Base-by-base conservation (phyloP, 2,329 filamentous ascomycete genomes). In the Colletotrichum sp. region DNA sequence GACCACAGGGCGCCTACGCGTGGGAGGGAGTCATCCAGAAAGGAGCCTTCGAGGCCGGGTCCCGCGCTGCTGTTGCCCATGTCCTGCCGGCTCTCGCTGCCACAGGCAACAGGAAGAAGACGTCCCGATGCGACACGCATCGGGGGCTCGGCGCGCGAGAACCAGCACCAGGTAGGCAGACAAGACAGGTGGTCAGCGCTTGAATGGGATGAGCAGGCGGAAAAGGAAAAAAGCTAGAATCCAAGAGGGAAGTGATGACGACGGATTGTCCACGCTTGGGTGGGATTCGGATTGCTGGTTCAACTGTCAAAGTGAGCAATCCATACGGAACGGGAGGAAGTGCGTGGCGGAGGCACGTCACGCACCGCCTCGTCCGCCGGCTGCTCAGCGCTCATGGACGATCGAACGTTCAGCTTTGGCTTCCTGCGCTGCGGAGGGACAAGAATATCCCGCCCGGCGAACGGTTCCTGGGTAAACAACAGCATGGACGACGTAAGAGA, bases 161-260 rank as follows among this genome's bases (percentile, higher is more conserved):
- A 16, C 60, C 16, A n/a, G 34, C 32, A 44, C 57, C 18, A 16
- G 52, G 26, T 32, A 63, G 68, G 68, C 39, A 63, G 22, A 52
- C 48, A 44, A 68, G 22, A 71, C 22, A 67, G 26, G 28, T 36
- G 34, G 55, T 66, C 66, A 67, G 68, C 62, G 39, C 72, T 75
- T 67, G 24, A 72, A 67, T 12, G 48, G 39, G 26, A 71, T 6
- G 36, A 63, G 72, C 22, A 66, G 60, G 67, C 34, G 13, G 48
- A 32, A 62, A 36, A 18, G 52, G 9, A 48, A 24, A 28, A 57
- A 66, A 68, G 48, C 66, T 34, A n/a, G 60, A 26, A 39, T 34
- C 30, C 39, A 68, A 64, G 26, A 24, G 12, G 62, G 69, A 28
- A 60, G 57, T 65, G 64, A 68, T 75, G 73, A 75, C 70, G 64